Evolutionary conservation across 2,329 filamentous ascomycete species (phyloP), one percentile per base, ranked within the genome.

Genomic region (Sporothrix protearum): DNA sequence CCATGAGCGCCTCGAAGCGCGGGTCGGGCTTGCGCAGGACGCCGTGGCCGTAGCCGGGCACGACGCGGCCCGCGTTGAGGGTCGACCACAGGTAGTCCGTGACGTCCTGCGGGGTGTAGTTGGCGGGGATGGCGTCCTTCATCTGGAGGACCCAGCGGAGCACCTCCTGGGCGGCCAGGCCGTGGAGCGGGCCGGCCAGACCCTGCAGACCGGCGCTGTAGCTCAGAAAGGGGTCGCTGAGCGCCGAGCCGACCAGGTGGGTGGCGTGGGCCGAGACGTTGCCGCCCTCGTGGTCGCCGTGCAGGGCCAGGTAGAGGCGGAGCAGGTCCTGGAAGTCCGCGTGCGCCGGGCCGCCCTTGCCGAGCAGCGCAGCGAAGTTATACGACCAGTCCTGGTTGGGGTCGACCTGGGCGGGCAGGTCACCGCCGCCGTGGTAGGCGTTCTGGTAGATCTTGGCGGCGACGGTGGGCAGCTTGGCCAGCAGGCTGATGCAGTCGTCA

Each of bases 401-500:
- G 77, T 99, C 94, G 67, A 96, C 85, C 80, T 92, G 84, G 76
- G 91, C 88, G 9, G 93, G 89, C 74, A 97, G 85, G 75, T 92
- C 84, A 78, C 91, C 90, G 72, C 86, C 87, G 80, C 94, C 89
- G 76, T 88, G 85, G 87, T 96, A 92, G 75, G 93, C 86, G 81
- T 96, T 96, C 79, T 97, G 93, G 86, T 99, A 97, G 79, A 99
- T 97, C 83, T 97, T 96, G 72, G 96, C 96, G 36, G 96, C 96
- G 76, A 99, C 94, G 73, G 93, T 96, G 74, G 96, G 96, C 70
- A 99, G 90, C 86, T 99, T 99, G 74, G 95, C 96, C 71, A 99
- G 88, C 74, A 99, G 87, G 64, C 91, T 93, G 81, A 99, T 97
- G 81, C 88, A 90, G 84, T 99, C 96, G 80, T 98, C 95, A 79